Conservation (phyloP, 441 rosid genomes). For the Pelargonium cotyledonis region DNA sequence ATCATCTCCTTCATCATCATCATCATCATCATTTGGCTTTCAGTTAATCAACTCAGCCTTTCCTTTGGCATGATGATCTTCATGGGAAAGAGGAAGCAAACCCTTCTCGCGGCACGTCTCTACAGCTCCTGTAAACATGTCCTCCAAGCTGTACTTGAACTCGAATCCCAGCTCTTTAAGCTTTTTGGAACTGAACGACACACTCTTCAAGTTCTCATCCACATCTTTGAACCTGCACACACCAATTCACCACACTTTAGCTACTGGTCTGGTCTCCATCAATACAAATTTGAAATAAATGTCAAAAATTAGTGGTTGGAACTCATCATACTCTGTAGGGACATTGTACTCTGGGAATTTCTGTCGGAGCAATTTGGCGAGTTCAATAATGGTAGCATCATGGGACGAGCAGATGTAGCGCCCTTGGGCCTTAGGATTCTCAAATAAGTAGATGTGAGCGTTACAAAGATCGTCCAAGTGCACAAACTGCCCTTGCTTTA, state of each 20-base stretch:
- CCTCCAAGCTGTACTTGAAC: constrained; percentile 66
- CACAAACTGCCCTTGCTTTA: constrained; percentile 71
- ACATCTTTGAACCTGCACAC: constrained; percentile 48
- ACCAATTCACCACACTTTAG: no score
- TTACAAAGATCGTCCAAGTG: constrained; percentile 81
- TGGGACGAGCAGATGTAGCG: constrained; percentile 74
- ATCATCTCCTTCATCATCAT: no score
- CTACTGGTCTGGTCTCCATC: not conserved
- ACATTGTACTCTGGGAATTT: constrained; percentile 59
- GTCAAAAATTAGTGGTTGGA: no score
- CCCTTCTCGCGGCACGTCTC: constrained; percentile 64
- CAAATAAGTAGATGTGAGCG: constrained; percentile 63
- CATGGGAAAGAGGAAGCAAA: constrained; percentile 36
- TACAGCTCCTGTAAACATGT: constrained; percentile 60
- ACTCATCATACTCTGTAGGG: constrained; percentile 42
- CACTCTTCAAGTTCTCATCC: constrained; percentile 41
- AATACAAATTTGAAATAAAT: not conserved
- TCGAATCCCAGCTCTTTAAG: constrained; percentile 57
- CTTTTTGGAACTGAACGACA: constrained; percentile 56
- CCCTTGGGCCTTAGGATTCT: constrained; percentile 62
- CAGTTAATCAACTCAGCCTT: no score
- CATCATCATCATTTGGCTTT: no score
- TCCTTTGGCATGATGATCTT: not conserved
- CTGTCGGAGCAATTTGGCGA: constrained; percentile 42
- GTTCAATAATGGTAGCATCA: constrained; percentile 44